These are phyloP conservation scores for Pilaira anomala DNA, from an alignment of 192 early-diverging fungal genomes.

Conservation along the genomic window DNA sequence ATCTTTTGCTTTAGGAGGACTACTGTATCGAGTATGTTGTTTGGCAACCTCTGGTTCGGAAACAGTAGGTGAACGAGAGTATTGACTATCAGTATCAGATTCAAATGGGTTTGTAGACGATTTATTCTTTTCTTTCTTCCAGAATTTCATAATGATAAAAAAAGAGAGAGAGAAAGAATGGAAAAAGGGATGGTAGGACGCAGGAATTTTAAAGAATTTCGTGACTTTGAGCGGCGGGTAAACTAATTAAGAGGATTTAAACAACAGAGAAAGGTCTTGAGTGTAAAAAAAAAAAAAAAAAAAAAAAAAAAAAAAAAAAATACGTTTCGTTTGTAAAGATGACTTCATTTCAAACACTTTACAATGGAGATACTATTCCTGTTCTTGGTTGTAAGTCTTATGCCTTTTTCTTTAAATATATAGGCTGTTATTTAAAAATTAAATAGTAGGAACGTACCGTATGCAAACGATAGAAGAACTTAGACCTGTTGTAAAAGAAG, in stretches of 20 bases:
- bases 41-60: no score
- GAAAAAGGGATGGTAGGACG: no score
- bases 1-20: no score
- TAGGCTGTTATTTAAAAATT: not conserved
- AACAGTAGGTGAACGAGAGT: not conserved
- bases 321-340: not conserved
- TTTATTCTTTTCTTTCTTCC: not conserved
- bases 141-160: not conserved
- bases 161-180: not conserved
- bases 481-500: conserved; percentile 34
- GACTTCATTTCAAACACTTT: not conserved
- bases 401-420: no score
- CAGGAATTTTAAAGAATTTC: no score
- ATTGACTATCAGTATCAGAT: not conserved
- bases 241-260: no score
- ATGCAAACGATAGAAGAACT: conserved; percentile 36
- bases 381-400: conserved; percentile 10
- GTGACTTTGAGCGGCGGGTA: no score
- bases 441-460: conserved; percentile 49
- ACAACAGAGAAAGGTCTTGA: no score
- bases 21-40: no score
- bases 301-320: no score
- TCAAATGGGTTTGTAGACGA: not conserved
- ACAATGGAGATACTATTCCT: conserved; percentile 7
- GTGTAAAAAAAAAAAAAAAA: no score